Evolutionary conservation across 371 early-diverging fungal species (phyloP).

Genomic region (Zychaea mexicana): DNA sequence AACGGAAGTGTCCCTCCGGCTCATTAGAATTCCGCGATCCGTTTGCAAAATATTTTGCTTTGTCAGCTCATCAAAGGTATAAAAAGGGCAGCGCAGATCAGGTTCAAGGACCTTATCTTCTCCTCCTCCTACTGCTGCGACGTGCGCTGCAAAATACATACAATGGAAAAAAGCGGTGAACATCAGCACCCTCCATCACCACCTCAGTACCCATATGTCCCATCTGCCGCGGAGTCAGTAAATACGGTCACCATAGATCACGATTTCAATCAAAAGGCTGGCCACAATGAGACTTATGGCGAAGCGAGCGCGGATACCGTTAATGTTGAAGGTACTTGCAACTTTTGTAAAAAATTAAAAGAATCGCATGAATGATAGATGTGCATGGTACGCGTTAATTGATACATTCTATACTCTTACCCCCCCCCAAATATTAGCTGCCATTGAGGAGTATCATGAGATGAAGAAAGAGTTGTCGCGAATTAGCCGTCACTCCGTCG

Average conservation of each 20-base stretch:
- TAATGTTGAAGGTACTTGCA: conserved; percentile 10
- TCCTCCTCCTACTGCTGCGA: background rate
- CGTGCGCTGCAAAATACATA: background rate
- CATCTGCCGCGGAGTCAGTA: background rate
- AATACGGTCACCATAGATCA: conserved; percentile 7
- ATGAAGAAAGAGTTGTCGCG: conserved; percentile 33
- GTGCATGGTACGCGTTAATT: background rate
- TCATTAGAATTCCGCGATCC: background rate
- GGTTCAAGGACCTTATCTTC: background rate
- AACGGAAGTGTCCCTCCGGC: background rate
- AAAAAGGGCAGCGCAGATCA: background rate
- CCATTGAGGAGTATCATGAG: conserved; percentile 36
- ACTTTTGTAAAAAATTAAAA: too few species aligned
- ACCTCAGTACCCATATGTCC: background rate
- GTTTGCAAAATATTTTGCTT: background rate
- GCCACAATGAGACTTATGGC: conserved; percentile 10
- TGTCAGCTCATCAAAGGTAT: background rate
- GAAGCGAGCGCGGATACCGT: conserved; percentile 14
- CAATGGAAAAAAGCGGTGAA: background rate
- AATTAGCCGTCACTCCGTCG: background rate
- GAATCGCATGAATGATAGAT: too few species aligned
- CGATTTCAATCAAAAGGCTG: too few species aligned
- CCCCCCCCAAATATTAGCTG: too few species aligned
- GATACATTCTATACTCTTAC: too few species aligned
- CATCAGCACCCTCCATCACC: background rate